Evolutionary conservation across 1,284 basidiomycete genomes (phyloP), one percentile per base, ranked within the genome.

Genomic region (Sphagnurus paluster): DNA sequence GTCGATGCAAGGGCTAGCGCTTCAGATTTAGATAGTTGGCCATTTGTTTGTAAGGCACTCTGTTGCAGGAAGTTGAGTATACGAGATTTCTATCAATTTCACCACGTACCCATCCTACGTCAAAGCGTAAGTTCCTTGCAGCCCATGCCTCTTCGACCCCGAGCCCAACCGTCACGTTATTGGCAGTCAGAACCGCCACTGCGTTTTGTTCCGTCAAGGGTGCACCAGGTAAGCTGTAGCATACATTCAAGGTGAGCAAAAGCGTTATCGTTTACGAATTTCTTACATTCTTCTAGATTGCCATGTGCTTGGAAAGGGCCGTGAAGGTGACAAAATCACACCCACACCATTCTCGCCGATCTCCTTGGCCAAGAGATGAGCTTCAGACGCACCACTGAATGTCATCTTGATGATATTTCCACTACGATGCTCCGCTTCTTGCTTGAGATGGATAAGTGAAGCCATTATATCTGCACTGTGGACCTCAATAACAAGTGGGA

Each of bases 381-480:
- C 77, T 64, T 92, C 89, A 2, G 77, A 70, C 0, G 79, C 89
- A 5, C 87, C 86, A n/a, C 73, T 64, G 48, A 89, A 74, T 2
- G 80, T 76, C 43, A 83, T 52, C 39, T 65, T 70, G 36, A 80
- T 60, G 9, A 49, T 55, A 7, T 64, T 64, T 2, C 72, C 68
- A 0, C 63, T 69, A 5, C 64, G 54, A 0, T 56, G 58, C 36
- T 88, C 85, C 11, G 83, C 68, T 46, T 87, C 79, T 35, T 67
- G 62, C 69, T 90, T 88, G 34, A 92, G 69, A 20, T 68, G 60
- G 32, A 93, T 73, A 5, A 93, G 60, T 1, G 84, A 74, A 1
- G 83, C 82, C 61, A 93, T 91, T 49, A 81, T 71, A 57, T 93
- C 87, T 0, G 86, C 86, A 53, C 76, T 83, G 48, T 83, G 62